Percentiles rank a stretch among this genome's conserved stretches.
Conservation (phyloP, 2,329 filamentous ascomycete species). For the Ophiostoma himal-ulmi region DNA sequence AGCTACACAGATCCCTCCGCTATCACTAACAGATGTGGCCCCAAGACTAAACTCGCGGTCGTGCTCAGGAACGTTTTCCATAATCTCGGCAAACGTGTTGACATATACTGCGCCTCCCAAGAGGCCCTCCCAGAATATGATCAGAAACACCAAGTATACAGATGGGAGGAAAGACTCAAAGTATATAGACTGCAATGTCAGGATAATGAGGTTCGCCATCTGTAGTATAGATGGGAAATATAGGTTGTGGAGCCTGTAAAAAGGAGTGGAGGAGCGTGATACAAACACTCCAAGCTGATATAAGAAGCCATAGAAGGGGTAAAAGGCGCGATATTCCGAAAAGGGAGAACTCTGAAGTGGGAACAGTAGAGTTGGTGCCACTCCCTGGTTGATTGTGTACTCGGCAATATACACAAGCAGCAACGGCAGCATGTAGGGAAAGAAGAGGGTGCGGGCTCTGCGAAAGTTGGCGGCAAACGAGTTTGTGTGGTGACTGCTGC, state of each 20-base stretch:
- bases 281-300: slow-evolving; percentile 96
- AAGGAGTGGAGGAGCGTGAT: slow-evolving; percentile 84
- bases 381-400: slow-evolving; percentile 96
- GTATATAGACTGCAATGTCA: slow-evolving; percentile 71
- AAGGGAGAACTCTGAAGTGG: slow-evolving; percentile 73
- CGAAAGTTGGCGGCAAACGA: slow-evolving; percentile 49
- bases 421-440: slow-evolving; percentile 82
- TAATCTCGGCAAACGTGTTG: slow-evolving; percentile 91
- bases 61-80: slow-evolving; percentile 67
- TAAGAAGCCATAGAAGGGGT: slow-evolving; percentile 88
- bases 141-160: slow-evolving; percentile 75
- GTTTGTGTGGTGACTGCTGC: background rate
- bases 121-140: slow-evolving; percentile 92
- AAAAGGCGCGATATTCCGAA: slow-evolving; percentile 75
- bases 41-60: slow-evolving; percentile 89
- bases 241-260: slow-evolving; percentile 71
- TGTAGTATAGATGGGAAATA: slow-evolving; percentile 82
- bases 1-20: slow-evolving; percentile 81
- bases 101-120: slow-evolving; percentile 91
- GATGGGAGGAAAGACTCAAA: slow-evolving; percentile 65
- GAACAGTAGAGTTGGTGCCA: slow-evolving; percentile 83
- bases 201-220: slow-evolving; percentile 65
- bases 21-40: slow-evolving; percentile 88
- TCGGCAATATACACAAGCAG: slow-evolving; percentile 91
- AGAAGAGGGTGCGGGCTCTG: slow-evolving; percentile 64